Evolutionary conservation across 352 stramenopile genomes (phyloP), one percentile per base, ranked within the genome.

Genomic region (Phytophthora europaea): DNA sequence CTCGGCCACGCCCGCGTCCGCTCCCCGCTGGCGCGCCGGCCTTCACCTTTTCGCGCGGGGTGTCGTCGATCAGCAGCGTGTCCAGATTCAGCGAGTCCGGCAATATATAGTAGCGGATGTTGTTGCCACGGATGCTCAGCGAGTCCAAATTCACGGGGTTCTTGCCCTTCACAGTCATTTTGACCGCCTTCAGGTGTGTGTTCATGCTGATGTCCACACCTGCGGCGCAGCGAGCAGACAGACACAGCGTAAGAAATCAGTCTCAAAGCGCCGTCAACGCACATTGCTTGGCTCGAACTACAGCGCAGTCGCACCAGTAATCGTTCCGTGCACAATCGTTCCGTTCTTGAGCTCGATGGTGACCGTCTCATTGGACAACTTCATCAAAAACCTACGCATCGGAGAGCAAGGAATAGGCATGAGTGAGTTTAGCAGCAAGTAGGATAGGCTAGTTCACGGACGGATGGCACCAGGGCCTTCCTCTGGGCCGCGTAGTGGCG

Each of bases 321-420:
- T 98, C 2, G 98, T 99, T 60, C 98, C 98, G 63, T 98, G 93
- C 53, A 99, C 93, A 36, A 99, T 98, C n/a, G 98, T 99, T 57
- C 98, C 98, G 87, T 99, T 99, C 87, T 99, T 99, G n/a, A 99
- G 89, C 79, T 99, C 98, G 67, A 99, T 99, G 36, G 98, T 99
- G 40, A 99, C 98, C 64, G 98, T 99, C 86, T 99, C 98, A 64
- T 98, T 98, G 64, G 98, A 99, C 55, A 99, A 88, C 81, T 99
- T 99, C 96, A 99, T 99, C 76, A 99, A 93, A 84, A 99, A 99
- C 67, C 96, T 96, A 60, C 57, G 23, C 16, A 6, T 8, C 58
- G 22, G 34, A 13, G 45, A 48, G 26, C 13, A 50, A 43, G 34
- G 31, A n/a, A 52, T 7, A 59, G 16, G 68, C 7, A 20, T 15